Percentiles rank a stretch among this genome's conserved stretches.
Evolutionary conservation across 768 basidiomycete genomes (phyloP).

Genomic region (Psilocybe cyanescens): DNA sequence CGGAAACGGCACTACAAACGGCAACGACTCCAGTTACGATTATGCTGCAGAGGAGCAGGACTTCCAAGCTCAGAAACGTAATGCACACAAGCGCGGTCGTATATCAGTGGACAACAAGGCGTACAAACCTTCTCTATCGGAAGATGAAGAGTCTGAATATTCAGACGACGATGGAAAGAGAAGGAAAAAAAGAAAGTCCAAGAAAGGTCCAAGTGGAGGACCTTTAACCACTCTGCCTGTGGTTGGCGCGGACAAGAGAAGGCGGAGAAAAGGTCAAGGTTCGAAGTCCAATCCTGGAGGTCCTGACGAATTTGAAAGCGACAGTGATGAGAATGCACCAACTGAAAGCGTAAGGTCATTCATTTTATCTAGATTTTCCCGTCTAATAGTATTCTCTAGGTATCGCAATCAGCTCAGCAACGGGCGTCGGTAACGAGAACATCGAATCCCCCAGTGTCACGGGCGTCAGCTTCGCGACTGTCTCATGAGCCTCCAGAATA

Average conservation of each 20-base stretch:
- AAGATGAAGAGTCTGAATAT: slow-evolving; percentile 66
- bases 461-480: slow-evolving; percentile 35
- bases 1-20: slow-evolving; percentile 32
- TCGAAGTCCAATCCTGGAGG: slow-evolving; percentile 46
- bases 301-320: slow-evolving; percentile 55
- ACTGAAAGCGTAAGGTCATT: slow-evolving; percentile 35
- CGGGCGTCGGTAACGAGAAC: slow-evolving; percentile 34
- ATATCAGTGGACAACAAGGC: slow-evolving; percentile 84
- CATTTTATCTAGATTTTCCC: not conserved
- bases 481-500: slow-evolving; percentile 38
- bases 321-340: slow-evolving; percentile 48
- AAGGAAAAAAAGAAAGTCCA: slow-evolving; percentile 59
- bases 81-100: slow-evolving; percentile 50
- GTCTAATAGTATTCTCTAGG: slow-evolving; percentile 21
- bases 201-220: slow-evolving; percentile 54
- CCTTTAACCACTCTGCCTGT: slow-evolving; percentile 70
- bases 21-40: slow-evolving; percentile 65
- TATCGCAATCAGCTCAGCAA: slow-evolving; percentile 36
- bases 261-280: slow-evolving; percentile 52
- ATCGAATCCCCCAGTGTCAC: slow-evolving; percentile 35
- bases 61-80: slow-evolving; percentile 46
- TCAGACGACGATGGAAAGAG: slow-evolving; percentile 57
- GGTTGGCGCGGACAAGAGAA: slow-evolving; percentile 66
- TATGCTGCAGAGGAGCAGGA: slow-evolving; percentile 79
- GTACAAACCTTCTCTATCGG: slow-evolving; percentile 70